Evolutionary conservation across 129 eudicot genomes (phyloP).

Genomic region (Ambrosia trifida): DNA sequence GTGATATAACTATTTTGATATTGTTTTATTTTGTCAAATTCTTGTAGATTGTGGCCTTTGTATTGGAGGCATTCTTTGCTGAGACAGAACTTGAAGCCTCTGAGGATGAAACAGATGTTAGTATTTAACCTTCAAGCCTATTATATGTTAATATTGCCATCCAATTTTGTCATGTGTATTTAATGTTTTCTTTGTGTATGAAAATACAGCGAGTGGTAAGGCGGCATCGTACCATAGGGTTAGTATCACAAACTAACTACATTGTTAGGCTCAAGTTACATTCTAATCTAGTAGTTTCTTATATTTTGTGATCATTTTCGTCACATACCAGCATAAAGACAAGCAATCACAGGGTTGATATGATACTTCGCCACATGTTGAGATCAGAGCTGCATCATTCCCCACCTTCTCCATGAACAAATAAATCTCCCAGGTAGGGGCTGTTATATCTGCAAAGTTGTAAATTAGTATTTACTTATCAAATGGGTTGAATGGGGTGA

Average conservation of each 20-base stretch:
- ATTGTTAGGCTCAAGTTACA: neutral
- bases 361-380: conserved; percentile 83
- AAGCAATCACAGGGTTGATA: conserved; percentile 76
- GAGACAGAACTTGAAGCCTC: conserved; percentile 74
- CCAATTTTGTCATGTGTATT: neutral
- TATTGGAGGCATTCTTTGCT: conserved; percentile 95
- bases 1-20: too few relatives aligned
- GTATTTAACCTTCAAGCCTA: conserved; percentile 25
- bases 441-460: too few relatives aligned
- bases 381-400: conserved; percentile 62
- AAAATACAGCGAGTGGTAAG: conserved; percentile 40
- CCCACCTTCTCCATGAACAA: conserved; percentile 37
- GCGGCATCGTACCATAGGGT: conserved; percentile 60
- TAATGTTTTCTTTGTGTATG: conserved; percentile 14
- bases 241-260: conserved; percentile 25
- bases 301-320: neutral
- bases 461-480: too few relatives aligned
- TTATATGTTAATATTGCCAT: conserved; percentile 13
- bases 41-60: conserved; percentile 78
- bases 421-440: conserved; percentile 19
- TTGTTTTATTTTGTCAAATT: too few relatives aligned
- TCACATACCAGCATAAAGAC: conserved; percentile 61
- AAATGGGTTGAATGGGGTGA: too few relatives aligned
- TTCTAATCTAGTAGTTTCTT: neutral
- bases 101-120: conserved; percentile 55